Base-by-base conservation (phyloP, 2,329 filamentous ascomycete species). In the Colletotrichum trifolii region DNA sequence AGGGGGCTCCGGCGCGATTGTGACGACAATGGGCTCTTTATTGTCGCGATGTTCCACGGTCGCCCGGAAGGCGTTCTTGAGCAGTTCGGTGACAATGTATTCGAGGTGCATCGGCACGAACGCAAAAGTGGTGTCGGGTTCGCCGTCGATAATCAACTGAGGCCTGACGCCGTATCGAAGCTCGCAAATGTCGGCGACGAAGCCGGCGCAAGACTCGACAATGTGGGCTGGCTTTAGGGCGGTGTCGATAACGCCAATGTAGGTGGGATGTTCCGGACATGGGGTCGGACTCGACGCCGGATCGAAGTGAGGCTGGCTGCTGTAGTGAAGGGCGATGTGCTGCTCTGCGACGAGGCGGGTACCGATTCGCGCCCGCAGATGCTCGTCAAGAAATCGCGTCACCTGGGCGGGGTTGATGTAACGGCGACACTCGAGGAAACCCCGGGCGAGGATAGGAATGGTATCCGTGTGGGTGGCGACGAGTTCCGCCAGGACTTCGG, bases 1-100 rank as follows among this genome's bases (percentile, higher is more conserved):
- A 12, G 81, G 76, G 1, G 84, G 86, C 69, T 89, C 86, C 0
- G 87, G 92, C 0, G 95, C 95, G 67, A 99, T 96, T 12, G 96
- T 99, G 66, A 98, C 90, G 69, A 97, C 92, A 45, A 99, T 85
- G 1, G 95, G 93, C 69, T 97, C 91, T 46, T 87, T 85, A 70
- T 91, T 90, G 72, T 87, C 89, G n/a, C 89, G 89, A 63, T 87
- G 90, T 78, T 99, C 96, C 9, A 98, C 89, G 0, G 93, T 96
- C 4, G 96, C 95, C 47, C 96, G 89, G 81, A 98, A 99, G 1
- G 94, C 93, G 74, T 99, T 99, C 78, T 99, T 99, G 64, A 99
- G 85, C 1, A 99, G 85, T 78, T 99, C 96, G 0, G 95, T 99
- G 69, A 97, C 87, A 69, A 99, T 97, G 77, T 99, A 99, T 78